These are phyloP conservation scores for Eucalyptus pauciflora DNA, from an alignment of 345 rosid genomes.

Conservation along the genomic window DNA sequence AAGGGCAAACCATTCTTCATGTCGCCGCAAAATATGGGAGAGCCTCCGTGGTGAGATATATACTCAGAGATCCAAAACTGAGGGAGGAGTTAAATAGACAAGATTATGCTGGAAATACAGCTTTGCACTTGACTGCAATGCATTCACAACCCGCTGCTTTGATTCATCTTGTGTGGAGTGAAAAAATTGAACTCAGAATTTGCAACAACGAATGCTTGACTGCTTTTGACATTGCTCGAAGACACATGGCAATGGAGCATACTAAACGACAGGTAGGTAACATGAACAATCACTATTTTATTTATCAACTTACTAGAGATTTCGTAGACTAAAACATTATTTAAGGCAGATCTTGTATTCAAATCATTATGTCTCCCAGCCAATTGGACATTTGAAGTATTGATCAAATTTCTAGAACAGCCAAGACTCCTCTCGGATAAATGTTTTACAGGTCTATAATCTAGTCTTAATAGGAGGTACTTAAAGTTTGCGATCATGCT, in stretches of 20 bases:
- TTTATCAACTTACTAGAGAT: not conserved
- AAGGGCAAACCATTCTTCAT: not conserved
- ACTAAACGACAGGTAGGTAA: accelerated
- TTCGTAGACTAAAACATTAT: accelerated
- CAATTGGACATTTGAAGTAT: accelerated
- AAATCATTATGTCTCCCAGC: not conserved
- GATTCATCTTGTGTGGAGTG: not conserved
- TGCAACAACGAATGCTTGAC: accelerated
- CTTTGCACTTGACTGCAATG: not conserved
- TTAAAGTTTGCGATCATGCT: not conserved
- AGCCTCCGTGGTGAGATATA: accelerated
- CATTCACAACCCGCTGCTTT: not conserved
- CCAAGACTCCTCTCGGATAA: not conserved
- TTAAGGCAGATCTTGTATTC: accelerated
- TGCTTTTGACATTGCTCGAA: accelerated
- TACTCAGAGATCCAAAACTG: not conserved
- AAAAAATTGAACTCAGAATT: accelerated
- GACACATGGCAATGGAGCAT: accelerated
- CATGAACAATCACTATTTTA: not conserved
- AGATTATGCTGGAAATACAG: not conserved
- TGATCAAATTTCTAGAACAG: not conserved
- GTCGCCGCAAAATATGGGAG: not conserved
- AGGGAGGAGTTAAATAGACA: accelerated
- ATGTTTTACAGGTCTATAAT: not conserved
- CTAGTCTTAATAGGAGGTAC: accelerated